These are phyloP conservation scores for Penicillium angulare DNA, from an alignment of 495 filamentous ascomycete genomes.

Conservation along the genomic window DNA sequence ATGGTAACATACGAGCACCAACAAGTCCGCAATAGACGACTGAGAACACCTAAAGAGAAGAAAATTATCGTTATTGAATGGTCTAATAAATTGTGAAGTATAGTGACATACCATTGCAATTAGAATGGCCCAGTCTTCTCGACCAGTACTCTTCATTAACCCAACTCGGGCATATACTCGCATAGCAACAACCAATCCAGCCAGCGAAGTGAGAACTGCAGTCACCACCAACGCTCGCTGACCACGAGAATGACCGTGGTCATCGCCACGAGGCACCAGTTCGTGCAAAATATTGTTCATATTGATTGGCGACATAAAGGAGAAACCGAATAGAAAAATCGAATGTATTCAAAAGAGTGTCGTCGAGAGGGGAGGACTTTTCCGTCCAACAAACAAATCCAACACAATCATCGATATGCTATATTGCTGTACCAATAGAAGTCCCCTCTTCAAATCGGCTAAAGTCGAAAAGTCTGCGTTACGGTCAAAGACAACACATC, in stretches of 20 bases:
- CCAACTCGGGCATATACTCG: constrained; percentile 34
- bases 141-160: constrained; percentile 36
- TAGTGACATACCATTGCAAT: constrained; percentile 22
- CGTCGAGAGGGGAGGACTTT: not conserved
- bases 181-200: constrained; percentile 30
- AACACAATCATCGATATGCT: not conserved
- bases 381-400: not conserved
- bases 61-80: no score
- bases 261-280: constrained; percentile 16
- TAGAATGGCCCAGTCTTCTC: constrained; percentile 38
- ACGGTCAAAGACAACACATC: no score
- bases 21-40: constrained; percentile 35
- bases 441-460: no score
- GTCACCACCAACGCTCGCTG: constrained; percentile 37
- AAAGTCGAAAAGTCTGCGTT: not conserved
- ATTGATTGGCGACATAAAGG: constrained; percentile 1
- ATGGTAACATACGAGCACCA: constrained; percentile 27
- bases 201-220: constrained; percentile 29
- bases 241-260: constrained; percentile 26
- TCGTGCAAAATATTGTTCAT: constrained; percentile 22
- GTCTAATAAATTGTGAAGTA: no score
- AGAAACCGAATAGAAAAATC: constrained; percentile 2
- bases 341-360: constrained; percentile 25
- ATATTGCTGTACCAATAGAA: no score
- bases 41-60: constrained; percentile 23